Base-by-base conservation (phyloP, 352 stramenopile genomes). In the Elongisporangium anandrum region DNA sequence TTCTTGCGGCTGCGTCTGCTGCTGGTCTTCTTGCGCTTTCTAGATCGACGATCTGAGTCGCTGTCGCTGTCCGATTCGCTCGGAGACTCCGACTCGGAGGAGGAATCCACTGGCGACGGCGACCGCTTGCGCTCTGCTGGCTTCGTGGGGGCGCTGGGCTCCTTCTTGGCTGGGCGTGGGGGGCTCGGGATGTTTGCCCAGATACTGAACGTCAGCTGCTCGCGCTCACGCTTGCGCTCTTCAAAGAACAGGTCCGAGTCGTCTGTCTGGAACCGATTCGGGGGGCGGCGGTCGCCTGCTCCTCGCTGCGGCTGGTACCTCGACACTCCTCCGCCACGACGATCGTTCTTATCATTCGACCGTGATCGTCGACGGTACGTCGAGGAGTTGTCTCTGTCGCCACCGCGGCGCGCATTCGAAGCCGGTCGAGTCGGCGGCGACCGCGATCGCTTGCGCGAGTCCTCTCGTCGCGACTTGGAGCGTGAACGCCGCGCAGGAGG, bases 171-270 rank as follows among this genome's bases (percentile, higher is more conserved):
- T 47, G 77, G 70, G 19, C 61, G 78, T 23, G 72, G 66, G 4
- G 86, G 84, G 34, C 84, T 94, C 1, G 84, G 84, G 54, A 95
- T 92, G 0, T 64, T 50, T 10, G 70, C 62, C 86, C 86, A 95
- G 54, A 95, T 90, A 54, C 72, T 92, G 60, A 86, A 93, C 26
- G 57, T 26, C 20, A 80, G 80, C 1, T 59, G 50, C 0, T 94
- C 80, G 47, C 86, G 77, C 7, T 94, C 65, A 41, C 63, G 71
- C 59, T 90, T 90, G 60, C 86, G 78, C 60, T 83, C 64, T 22
- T 93, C 79, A 29, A 88, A 94, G 63, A 92, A 92, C 6, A 72
- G 70, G 23, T 90, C 77, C 2, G 68, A 68, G 45, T 87, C 72
- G n/a, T 68, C 63, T 21, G 73, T 71, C 7, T 34, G 56, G 52